A percentile compares a stretch with the other conserved stretches of the same genome.
Conservation (phyloP, 371 early-diverging fungal genomes). For the Circinella minor region DNA sequence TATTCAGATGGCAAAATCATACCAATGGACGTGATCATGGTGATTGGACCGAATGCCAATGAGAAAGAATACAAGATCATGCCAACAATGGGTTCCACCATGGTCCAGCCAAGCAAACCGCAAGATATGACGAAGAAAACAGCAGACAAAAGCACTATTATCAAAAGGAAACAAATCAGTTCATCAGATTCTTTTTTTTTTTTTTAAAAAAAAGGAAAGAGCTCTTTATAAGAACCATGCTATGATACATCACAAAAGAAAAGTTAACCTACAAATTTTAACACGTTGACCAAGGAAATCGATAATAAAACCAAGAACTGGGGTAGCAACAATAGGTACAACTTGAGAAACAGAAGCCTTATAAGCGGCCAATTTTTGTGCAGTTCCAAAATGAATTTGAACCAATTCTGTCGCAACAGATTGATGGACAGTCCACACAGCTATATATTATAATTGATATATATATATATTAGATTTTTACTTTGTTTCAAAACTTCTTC, state of each 20-base stretch:
- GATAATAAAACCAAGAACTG: conserved; percentile 58
- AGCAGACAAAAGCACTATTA: conserved; percentile 37
- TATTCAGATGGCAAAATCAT: conserved; percentile 54
- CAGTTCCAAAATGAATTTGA: conserved; percentile 42
- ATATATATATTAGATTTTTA: no score
- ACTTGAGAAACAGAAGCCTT: conserved; percentile 55
- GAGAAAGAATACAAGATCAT: conserved; percentile 55
- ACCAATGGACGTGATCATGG: conserved; percentile 57
- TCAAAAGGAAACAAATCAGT: background rate
- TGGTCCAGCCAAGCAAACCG: conserved; percentile 49
- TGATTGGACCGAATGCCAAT: conserved; percentile 57
- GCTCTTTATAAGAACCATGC: no score
- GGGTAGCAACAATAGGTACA: conserved; percentile 60
- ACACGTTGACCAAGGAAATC: conserved; percentile 54
- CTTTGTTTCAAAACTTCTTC: no score
- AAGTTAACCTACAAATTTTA: background rate
- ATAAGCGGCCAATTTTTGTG: conserved; percentile 51
- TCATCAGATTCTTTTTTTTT: background rate
- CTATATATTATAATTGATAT: background rate
- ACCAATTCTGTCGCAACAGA: conserved; percentile 54
- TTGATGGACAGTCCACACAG: conserved; percentile 62
- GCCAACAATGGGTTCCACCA: conserved; percentile 46
- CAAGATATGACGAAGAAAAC: conserved; percentile 48
- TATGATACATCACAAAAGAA: background rate
- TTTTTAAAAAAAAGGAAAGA: no score